Percentiles rank a stretch among this genome's conserved stretches.
Evolutionary conservation across 148 eudicot genomes (phyloP).

Genomic region (Spergularia marina): DNA sequence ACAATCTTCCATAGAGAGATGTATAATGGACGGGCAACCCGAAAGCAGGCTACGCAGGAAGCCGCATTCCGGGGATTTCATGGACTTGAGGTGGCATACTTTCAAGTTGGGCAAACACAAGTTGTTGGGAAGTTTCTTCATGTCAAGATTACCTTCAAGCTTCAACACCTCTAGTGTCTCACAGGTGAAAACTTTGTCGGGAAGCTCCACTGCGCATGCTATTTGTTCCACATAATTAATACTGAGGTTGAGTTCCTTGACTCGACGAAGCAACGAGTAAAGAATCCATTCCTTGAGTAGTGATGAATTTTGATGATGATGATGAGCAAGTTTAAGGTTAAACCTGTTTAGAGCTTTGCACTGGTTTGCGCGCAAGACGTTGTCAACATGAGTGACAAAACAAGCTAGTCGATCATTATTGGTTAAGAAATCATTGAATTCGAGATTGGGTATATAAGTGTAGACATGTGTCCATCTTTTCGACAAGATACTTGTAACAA

Average conservation of each 20-base stretch:
- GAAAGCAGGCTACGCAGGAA: constrained; percentile 12
- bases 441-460: neutral
- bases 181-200: constrained; percentile 11
- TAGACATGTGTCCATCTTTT: neutral
- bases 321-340: neutral
- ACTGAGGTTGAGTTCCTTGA: constrained; percentile 20
- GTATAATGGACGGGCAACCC: constrained; percentile 17
- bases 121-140: constrained; percentile 4
- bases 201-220: neutral
- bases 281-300: constrained; percentile 15
- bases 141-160: neutral
- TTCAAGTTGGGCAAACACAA: constrained; percentile 17
- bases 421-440: neutral
- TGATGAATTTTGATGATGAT: no score
- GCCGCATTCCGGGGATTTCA: neutral
- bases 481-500: neutral
- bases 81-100: neutral
- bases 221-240: neutral
- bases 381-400: no score
- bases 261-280: neutral
- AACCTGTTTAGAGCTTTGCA: neutral
- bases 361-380: neutral
- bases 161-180: constrained; percentile 14
- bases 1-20: neutral
- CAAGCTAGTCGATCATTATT: no score